These are phyloP conservation scores for Allodekkera sacchari DNA, from an alignment of 805 yeast genomes.

Conservation along the genomic window DNA sequence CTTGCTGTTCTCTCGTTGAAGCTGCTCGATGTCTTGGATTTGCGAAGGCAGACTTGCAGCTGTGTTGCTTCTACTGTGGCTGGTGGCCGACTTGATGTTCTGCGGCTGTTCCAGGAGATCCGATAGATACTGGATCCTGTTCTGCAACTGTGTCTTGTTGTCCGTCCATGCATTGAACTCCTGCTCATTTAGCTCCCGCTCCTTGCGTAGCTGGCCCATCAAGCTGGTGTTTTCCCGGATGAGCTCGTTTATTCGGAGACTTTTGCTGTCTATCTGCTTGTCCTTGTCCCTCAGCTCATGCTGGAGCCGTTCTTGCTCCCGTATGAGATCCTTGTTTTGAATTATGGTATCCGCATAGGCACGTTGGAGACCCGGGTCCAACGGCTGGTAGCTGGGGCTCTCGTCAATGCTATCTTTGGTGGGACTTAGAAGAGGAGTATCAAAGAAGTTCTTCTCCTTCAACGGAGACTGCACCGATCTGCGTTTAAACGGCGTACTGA, in stretches of 20 bases:
- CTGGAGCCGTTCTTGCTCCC: slow-evolving; percentile 29
- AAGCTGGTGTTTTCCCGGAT: slow-evolving; percentile 16
- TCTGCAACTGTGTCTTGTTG: slow-evolving; percentile 18
- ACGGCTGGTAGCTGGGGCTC: background rate
- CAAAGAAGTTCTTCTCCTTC: slow-evolving; percentile 9
- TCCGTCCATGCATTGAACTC: slow-evolving; percentile 24
- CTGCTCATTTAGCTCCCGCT: slow-evolving; percentile 22
- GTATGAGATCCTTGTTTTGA: slow-evolving; percentile 20
- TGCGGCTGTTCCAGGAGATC: slow-evolving; percentile 10
- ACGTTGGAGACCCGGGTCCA: slow-evolving; percentile 18
- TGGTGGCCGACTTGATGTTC: too few relatives aligned
- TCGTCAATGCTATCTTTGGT: background rate
- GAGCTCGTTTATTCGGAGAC: slow-evolving; percentile 20
- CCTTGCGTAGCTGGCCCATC: slow-evolving; percentile 19
- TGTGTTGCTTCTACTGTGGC: too few relatives aligned
- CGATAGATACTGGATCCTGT: slow-evolving; percentile 16
- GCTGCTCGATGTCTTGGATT: slow-evolving; percentile 1
- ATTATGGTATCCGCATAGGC: slow-evolving; percentile 22
- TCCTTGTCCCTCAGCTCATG: slow-evolving; percentile 24
- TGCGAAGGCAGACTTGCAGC: too few relatives aligned
- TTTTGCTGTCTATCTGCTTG: slow-evolving; percentile 16
- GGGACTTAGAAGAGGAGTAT: background rate
- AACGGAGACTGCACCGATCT: slow-evolving; percentile 9
- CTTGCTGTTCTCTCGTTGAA: slow-evolving; percentile 15
- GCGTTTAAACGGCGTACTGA: too few relatives aligned